Evolutionary conservation across 2,329 filamentous ascomycete genomes (phyloP).

Genomic region (Curvularia verruculosa): DNA sequence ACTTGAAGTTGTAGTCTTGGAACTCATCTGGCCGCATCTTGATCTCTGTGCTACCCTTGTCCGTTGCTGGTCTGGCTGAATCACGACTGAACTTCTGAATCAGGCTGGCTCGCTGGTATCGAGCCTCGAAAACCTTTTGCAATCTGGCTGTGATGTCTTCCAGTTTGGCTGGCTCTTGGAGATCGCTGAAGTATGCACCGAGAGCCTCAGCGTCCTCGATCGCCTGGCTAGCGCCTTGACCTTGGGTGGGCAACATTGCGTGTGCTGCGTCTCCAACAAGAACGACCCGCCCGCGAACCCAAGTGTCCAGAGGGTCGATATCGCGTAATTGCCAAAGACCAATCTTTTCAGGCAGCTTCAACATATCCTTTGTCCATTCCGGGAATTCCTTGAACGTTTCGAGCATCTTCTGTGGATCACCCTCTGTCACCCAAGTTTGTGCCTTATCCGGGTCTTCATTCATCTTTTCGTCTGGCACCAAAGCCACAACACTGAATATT

Average conservation of each 20-base stretch:
- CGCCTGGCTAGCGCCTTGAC: conserved; percentile 62
- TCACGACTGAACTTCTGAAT: conserved; percentile 55
- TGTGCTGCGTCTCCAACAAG: conserved; percentile 60
- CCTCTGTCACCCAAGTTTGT: conserved; percentile 51
- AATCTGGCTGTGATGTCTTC: conserved; percentile 28
- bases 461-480: conserved; percentile 55
- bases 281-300: conserved; percentile 56
- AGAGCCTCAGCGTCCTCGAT: conserved; percentile 59
- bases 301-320: conserved; percentile 51
- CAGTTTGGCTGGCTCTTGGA: conserved; percentile 14
- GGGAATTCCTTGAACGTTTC: conserved; percentile 53
- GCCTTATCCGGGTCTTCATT: conserved; percentile 47
- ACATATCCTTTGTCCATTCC: conserved; percentile 46
- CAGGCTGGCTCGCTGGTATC: conserved; percentile 48
- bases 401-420: conserved; percentile 46
- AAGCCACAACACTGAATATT: conserved; percentile 53
- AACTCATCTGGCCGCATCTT: conserved; percentile 51
- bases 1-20: conserved; percentile 52
- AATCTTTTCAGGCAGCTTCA: conserved; percentile 44
- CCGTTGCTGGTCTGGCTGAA: conserved; percentile 49
- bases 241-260: conserved; percentile 60
- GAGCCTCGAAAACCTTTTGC: conserved; percentile 16
- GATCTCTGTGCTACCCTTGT: conserved; percentile 38
- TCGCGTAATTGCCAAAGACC: conserved; percentile 56
- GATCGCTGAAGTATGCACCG: conserved; percentile 23